Base-by-base conservation (phyloP, 441 rosid species). In the Bruguiera hainesii region DNA sequence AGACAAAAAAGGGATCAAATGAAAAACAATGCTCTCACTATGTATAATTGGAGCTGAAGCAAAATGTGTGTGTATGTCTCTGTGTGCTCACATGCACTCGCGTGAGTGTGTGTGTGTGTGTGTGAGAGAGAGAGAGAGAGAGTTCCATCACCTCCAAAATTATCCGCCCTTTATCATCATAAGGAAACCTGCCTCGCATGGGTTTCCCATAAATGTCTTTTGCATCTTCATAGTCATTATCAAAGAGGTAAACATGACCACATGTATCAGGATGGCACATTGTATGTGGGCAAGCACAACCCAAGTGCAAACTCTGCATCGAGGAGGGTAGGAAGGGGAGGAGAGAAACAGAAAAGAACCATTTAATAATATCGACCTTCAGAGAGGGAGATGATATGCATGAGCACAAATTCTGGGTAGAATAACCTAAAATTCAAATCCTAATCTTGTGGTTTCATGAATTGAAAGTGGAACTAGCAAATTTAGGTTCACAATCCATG, bases 181-280 rank as follows among this genome's bases (percentile, higher is more conserved):
- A 96, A 1, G 98, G 93, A 69, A 93, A 93, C 77, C 96, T 91
- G 35, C 83, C 88, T 66, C 50, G 67, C 92, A 93, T 85, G 61
- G 93, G 69, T 70, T 82, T 89, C 60, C 99, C 97, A 65, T 73
- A 68, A 67, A 86, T 79, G 83, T 96, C 99, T 80, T 81, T 91
- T 56, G 98, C 98, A 66, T 93, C 97, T 74, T 88, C 97, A 70
- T 88, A 93, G 83, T 96, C 99, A 77, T 79, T 82, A 73, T 80
- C 89, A 42, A 93, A 96, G 74, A 96, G 98, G 83, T 93, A 93
- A 37, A 89, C 91, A 23, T 93, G 99, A 79, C 86, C 93, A 80
- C 99, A 96, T 49, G 80, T 80, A 76, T 74, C 84, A 74, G 97
- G 85, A 63, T 66, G 70, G 81, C 99, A 96, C 35, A 73, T 65